Percentiles rank a stretch among this genome's conserved stretches.
These are phyloP conservation scores for Hyphopichia pseudoburtonii DNA, from an alignment of 1,139 yeast species.

Conservation along the genomic window DNA sequence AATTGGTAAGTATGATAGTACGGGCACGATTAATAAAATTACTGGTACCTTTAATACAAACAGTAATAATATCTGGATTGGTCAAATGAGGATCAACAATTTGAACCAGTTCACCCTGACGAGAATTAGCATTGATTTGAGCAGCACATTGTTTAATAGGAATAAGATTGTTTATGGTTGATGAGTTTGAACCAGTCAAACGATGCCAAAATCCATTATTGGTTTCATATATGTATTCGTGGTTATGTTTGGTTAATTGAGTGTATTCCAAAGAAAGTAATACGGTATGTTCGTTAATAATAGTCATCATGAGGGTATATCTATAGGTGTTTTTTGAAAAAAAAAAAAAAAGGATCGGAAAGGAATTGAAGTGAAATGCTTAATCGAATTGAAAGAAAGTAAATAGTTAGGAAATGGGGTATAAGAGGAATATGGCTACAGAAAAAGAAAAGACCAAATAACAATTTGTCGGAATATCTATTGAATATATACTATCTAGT, in stretches of 20 bases:
- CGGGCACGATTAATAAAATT: conserved; percentile 30
- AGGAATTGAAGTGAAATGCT: background rate
- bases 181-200: background rate
- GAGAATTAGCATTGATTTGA: background rate
- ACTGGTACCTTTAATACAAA: conserved; percentile 31
- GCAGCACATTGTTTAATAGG: background rate
- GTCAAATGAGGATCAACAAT: conserved; percentile 29
- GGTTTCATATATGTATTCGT: conserved; percentile 30
- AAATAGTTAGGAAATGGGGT: no score
- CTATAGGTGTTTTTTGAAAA: background rate
- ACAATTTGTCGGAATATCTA: no score
- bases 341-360: background rate
- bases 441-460: no score
- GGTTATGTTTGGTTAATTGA: conserved; percentile 30
- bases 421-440: no score
- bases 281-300: conserved; percentile 17
- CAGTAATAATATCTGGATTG: conserved; percentile 28
- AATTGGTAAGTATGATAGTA: conserved; percentile 26
- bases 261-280: conserved; percentile 39
- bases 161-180: no score
- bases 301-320: background rate
- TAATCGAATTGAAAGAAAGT: no score
- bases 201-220: conserved; percentile 35
- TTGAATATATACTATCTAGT: no score
- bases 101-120: conserved; percentile 18